Percentiles rank a stretch among this genome's conserved stretches.
Evolutionary conservation across 2,329 filamentous ascomycete species (phyloP).

Genomic region (Neonectria punicea): DNA sequence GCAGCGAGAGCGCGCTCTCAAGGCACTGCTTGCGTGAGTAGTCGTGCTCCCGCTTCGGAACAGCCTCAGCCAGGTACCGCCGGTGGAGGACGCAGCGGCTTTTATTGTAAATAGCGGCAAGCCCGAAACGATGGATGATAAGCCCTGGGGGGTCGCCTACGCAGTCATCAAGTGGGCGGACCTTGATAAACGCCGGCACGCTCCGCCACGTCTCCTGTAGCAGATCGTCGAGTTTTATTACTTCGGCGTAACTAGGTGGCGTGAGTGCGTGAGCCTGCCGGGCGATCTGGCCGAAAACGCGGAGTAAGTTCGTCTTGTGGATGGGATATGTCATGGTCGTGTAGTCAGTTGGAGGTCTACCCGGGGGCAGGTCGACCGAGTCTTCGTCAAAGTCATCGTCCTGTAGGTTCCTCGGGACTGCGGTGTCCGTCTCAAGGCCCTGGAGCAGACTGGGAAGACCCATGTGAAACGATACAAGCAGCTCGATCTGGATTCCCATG

Average conservation of each 20-base stretch:
- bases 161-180: conserved; percentile 59
- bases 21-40: conserved; percentile 64
- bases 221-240: conserved; percentile 58
- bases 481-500: conserved; percentile 67
- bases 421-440: conserved; percentile 70
- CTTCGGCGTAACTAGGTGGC: conserved; percentile 59
- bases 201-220: conserved; percentile 57
- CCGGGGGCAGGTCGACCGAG: conserved; percentile 63
- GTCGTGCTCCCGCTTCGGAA: conserved; percentile 56
- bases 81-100: conserved; percentile 66
- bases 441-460: conserved; percentile 75
- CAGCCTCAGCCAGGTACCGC: conserved; percentile 59
- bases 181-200: conserved; percentile 60
- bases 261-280: conserved; percentile 60
- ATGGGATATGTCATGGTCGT: conserved; percentile 68
- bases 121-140: conserved; percentile 64
- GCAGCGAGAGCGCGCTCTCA: conserved; percentile 58
- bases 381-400: conserved; percentile 73
- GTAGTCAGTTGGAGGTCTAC: conserved; percentile 67
- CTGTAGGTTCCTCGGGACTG: conserved; percentile 68
- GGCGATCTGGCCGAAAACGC: conserved; percentile 62
- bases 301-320: conserved; percentile 59
- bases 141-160: conserved; percentile 58
- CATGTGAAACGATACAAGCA: conserved; percentile 73
- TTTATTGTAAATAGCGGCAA: conserved; percentile 65